Conservation (phyloP, 176 grass and related monocot species). For the Typha latifolia region DNA sequence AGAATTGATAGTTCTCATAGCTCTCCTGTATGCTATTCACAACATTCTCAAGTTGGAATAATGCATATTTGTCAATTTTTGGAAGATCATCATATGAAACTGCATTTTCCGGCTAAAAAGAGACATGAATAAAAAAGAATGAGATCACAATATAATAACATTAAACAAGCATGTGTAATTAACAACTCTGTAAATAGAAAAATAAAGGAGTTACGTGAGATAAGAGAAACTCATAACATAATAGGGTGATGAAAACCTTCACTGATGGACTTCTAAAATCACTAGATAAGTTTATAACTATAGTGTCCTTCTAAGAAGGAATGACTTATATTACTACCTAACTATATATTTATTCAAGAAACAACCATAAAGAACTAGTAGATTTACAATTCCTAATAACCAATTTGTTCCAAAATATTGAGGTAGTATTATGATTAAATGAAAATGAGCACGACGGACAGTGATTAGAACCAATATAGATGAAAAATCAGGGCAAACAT, state of each 20-base stretch:
- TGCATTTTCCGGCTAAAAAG: slow-evolving; percentile 46
- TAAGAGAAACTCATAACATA: neutral
- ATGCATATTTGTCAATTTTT: slow-evolving; percentile 82
- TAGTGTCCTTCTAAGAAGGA: too few species aligned
- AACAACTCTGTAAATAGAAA: slow-evolving; percentile 12
- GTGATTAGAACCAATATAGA: too few species aligned
- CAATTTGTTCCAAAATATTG: too few species aligned
- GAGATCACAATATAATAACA: slow-evolving; percentile 15
- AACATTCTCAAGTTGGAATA: slow-evolving; percentile 90
- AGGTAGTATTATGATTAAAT: too few species aligned
- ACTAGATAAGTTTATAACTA: too few species aligned
- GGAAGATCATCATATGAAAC: slow-evolving; percentile 66
- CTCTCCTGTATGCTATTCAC: slow-evolving; percentile 66
- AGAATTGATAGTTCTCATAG: slow-evolving; percentile 88
- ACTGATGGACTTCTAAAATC: too few species aligned
- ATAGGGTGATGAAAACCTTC: neutral
- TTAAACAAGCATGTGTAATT: neutral
- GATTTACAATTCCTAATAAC: too few species aligned
- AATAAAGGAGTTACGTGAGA: neutral
- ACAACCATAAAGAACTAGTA: too few species aligned
- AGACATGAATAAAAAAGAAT: slow-evolving; percentile 12
- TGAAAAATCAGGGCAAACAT: too few species aligned
- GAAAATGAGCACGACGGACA: too few species aligned
- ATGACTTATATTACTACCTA: too few species aligned
- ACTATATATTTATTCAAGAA: too few species aligned